A percentile compares a stretch with the other conserved stretches of the same genome.
phyloP scores from a whole-genome alignment of 2,329 filamentous ascomycete genomes.

The Sporothrix brunneoviolacea region DNA sequence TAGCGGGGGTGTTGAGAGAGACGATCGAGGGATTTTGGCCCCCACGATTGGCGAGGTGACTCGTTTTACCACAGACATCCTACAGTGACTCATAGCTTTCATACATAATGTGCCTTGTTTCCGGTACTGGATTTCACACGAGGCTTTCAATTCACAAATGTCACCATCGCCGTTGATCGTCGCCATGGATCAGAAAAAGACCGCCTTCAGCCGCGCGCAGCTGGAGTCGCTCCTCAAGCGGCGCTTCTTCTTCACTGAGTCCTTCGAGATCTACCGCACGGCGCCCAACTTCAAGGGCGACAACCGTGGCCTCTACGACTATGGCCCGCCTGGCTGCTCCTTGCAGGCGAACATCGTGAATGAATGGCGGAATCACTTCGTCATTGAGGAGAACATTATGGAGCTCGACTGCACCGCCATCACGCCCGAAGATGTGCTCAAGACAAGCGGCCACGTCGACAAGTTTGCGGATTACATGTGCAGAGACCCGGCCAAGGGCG shows the following conservation, averaged over 20 bases:
- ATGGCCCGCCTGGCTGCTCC: constrained; percentile 80
- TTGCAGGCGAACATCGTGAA: constrained; percentile 85
- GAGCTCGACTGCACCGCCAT: constrained; percentile 92
- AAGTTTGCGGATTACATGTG: constrained; percentile 99
- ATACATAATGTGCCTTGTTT: too few relatives aligned
- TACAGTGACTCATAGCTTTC: too few relatives aligned
- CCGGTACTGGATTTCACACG: too few relatives aligned
- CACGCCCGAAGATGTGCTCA: constrained; percentile 87
- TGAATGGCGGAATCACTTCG: constrained; percentile 87
- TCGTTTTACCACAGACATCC: too few relatives aligned
- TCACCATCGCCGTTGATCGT: too few relatives aligned
- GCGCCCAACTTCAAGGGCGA: too few relatives aligned
- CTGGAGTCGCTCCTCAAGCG: constrained; percentile 83
- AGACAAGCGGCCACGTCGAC: constrained; percentile 94
- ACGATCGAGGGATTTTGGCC: too few relatives aligned
- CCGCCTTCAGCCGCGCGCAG: too few relatives aligned
- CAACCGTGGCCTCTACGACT: constrained; percentile 84
- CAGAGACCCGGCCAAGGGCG: constrained; percentile 95
- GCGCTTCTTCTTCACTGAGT: constrained; percentile 88
- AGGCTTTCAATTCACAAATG: too few relatives aligned
- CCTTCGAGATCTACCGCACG: constrained; percentile 96
- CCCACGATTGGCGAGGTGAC: too few relatives aligned
- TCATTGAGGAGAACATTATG: constrained; percentile 90
- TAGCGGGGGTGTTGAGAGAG: too few relatives aligned
- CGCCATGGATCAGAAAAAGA: too few relatives aligned